phyloP scores from a whole-genome alignment of 352 stramenopile genomes.

The Phytophthora rubi region DNA sequence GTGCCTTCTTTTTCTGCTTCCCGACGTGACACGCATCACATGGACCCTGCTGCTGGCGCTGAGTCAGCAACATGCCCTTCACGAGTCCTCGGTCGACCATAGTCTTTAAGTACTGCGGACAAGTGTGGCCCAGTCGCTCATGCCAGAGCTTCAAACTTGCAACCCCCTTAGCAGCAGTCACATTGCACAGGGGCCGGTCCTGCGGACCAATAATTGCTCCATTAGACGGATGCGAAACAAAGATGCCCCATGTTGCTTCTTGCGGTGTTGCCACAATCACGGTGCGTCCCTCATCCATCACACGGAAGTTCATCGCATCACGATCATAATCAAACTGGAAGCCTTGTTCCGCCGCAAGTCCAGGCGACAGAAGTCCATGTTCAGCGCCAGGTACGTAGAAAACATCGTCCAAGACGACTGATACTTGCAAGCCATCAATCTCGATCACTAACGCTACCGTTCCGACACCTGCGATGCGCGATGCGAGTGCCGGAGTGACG shows the following conservation, averaged over 20 bases:
- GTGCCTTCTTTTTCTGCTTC: neutral
- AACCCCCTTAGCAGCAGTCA: too few species aligned
- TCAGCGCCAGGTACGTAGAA: slow-evolving; percentile 6
- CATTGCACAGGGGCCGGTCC: too few species aligned
- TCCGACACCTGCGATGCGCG: slow-evolving; percentile 5
- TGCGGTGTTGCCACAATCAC: too few species aligned
- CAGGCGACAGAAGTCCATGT: neutral
- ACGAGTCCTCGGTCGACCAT: slow-evolving; percentile 1
- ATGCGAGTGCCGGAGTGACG: neutral
- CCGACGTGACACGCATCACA: neutral
- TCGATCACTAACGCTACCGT: slow-evolving; percentile 2
- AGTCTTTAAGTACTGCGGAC: neutral
- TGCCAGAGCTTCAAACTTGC: too few species aligned
- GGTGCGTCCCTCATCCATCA: too few species aligned
- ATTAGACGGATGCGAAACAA: too few species aligned
- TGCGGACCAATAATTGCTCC: too few species aligned
- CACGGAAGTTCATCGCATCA: neutral
- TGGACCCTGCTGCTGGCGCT: slow-evolving; percentile 1
- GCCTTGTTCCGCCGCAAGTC: neutral
- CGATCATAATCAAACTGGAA: slow-evolving; percentile 6
- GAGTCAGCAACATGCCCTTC: neutral
- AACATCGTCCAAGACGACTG: neutral
- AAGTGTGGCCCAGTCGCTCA: slow-evolving; percentile 2
- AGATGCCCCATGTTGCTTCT: too few species aligned
- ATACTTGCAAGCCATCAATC: neutral